Conservation (phyloP, 225 moss, liverwort and hornwort genomes). For the Pseudisothecium myosuroides region DNA sequence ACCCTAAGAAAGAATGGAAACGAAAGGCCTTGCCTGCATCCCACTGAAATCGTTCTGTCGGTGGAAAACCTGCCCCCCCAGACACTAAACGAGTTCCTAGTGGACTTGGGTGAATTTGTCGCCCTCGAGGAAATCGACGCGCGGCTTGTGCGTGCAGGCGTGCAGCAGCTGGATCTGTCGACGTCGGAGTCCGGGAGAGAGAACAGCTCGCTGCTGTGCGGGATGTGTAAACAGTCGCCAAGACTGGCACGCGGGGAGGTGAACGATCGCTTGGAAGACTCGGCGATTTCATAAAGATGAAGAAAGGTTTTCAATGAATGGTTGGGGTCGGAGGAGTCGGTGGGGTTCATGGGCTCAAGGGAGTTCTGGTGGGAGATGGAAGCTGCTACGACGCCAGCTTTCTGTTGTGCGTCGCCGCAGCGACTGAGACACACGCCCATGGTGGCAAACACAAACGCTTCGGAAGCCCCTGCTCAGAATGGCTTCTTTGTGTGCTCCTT, state of each 20-base stretch:
- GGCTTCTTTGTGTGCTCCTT: background rate
- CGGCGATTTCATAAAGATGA: constrained; percentile 16
- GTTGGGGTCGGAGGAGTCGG: constrained; percentile 4
- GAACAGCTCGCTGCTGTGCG: constrained; percentile 51
- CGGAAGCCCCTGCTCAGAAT: background rate
- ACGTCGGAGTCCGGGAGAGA: constrained; percentile 28
- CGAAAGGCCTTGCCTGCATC: background rate
- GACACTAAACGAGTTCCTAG: constrained; percentile 1
- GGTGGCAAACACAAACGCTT: no score
- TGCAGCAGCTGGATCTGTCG: constrained; percentile 18
- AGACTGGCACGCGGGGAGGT: constrained; percentile 33
- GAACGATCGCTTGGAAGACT: constrained; percentile 1
- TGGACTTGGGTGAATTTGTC: constrained; percentile 10
- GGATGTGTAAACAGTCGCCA: constrained; percentile 19
- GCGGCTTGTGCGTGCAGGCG: constrained; percentile 30
- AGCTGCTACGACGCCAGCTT: constrained; percentile 45
- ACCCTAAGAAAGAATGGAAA: background rate
- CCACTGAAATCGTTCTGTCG: constrained; percentile 9
- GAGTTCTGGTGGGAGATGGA: constrained; percentile 31
- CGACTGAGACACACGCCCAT: constrained; percentile 46
- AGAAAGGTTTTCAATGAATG: constrained; percentile 32
- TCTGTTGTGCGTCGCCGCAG: constrained; percentile 36
- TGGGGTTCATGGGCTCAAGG: background rate
- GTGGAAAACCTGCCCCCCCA: constrained; percentile 17
- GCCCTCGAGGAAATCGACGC: constrained; percentile 18